Conservation (phyloP, 768 basidiomycete genomes). For the Inosperma sp. region DNA sequence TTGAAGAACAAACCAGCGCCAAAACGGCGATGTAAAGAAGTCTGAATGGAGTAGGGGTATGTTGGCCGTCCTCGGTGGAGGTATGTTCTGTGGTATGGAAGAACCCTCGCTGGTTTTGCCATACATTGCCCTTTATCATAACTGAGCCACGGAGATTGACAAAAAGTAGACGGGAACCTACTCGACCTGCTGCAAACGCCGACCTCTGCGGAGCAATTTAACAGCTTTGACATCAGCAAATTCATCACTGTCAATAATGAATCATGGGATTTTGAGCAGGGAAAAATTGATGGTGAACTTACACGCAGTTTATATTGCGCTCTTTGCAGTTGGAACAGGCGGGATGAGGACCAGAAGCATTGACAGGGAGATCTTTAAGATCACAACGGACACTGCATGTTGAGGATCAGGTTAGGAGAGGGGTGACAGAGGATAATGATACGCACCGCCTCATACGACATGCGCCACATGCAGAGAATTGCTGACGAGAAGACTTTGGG, state of each 20-base stretch:
- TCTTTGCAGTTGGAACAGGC: conserved; percentile 89
- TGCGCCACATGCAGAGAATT: conserved; percentile 92
- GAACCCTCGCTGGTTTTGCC: conserved; percentile 54
- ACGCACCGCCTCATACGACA: conserved; percentile 81
- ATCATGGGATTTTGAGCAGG: conserved; percentile 9
- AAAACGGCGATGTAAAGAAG: conserved; percentile 85
- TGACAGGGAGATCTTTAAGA: conserved; percentile 73
- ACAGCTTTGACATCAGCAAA: conserved; percentile 89
- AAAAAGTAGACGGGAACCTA: conserved; percentile 33
- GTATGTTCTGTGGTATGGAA: conserved; percentile 30
- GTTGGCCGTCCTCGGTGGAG: conserved; percentile 42
- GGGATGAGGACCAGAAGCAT: conserved; percentile 41
- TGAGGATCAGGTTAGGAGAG: background rate
- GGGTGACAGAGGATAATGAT: conserved; percentile 10
- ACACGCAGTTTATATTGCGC: conserved; percentile 91
- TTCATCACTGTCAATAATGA: conserved; percentile 62
- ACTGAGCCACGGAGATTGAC: conserved; percentile 6
- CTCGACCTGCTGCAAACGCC: conserved; percentile 83
- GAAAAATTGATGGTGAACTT: conserved; percentile 32
- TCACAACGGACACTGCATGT: conserved; percentile 82
- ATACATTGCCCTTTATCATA: conserved; percentile 61
- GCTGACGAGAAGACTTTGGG: conserved; percentile 73
- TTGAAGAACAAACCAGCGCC: conserved; percentile 78
- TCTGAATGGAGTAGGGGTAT: conserved; percentile 72
- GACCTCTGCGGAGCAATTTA: conserved; percentile 74